Evolutionary conservation across 768 basidiomycete genomes (phyloP).

Genomic region (Clathrus columnatus): DNA sequence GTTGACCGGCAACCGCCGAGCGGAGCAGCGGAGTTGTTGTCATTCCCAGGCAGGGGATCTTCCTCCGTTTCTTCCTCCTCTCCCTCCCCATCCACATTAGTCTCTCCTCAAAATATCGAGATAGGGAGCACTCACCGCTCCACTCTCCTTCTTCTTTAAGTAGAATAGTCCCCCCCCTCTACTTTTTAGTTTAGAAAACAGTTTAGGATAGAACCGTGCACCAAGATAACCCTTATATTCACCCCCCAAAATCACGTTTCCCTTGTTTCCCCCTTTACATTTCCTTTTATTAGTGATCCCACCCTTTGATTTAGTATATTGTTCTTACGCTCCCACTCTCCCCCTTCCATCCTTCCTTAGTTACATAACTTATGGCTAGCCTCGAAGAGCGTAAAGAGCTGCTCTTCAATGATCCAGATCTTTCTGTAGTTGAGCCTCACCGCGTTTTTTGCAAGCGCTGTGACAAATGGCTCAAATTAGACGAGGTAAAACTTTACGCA

Average conservation of each 20-base stretch:
- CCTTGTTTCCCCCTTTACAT: neutral
- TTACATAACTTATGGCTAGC: neutral
- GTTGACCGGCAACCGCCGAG: conserved; percentile 1
- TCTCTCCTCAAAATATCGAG: neutral
- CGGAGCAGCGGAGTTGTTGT: conserved; percentile 3
- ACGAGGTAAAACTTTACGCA: conserved; percentile 32
- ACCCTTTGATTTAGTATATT: neutral
- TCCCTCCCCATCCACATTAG: neutral
- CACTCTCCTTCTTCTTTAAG: neutral
- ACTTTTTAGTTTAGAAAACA: neutral
- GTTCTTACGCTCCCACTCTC: neutral
- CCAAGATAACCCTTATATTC: neutral
- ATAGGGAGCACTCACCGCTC: neutral
- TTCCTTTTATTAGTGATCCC: neutral
- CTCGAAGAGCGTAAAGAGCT: conserved; percentile 55
- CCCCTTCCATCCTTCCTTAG: neutral
- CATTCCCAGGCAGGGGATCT: conserved; percentile 1
- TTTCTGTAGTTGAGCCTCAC: conserved; percentile 64
- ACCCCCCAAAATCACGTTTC: conserved; percentile 1
- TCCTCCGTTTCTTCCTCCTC: neutral
- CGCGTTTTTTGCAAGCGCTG: conserved; percentile 10
- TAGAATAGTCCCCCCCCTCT: neutral
- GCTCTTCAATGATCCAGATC: conserved; percentile 59
- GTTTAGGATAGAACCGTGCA: neutral
- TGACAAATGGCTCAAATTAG: conserved; percentile 13